Base-by-base conservation (phyloP, 2,329 filamentous ascomycete species). In the Aspergillus tanneri region DNA sequence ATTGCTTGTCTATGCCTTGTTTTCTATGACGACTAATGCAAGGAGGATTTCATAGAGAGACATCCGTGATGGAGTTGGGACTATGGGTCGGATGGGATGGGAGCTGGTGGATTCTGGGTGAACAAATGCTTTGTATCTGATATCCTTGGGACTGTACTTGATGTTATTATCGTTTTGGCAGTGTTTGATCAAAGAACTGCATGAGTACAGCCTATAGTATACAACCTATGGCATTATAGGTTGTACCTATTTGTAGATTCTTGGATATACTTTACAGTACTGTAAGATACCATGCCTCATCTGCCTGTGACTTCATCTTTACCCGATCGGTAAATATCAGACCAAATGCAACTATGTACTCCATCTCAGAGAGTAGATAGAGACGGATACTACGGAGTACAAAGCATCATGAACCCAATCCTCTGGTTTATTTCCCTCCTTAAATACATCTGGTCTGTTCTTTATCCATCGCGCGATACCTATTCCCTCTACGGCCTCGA, bases 401-500 rank as follows among this genome's bases (percentile, higher is more conserved):
- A 21, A 14, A 4, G 4, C 22, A 23, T 18, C 28, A 46, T 52
- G 48, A 43, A 49, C 5, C 28, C 43, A 28, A 34, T 46, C 34
- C 30, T 21, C 11, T 32, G 35, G 19, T 10, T 49, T 9, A 16
- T 62, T 24, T 36, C 39, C 39, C 24, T 42, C 8, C 7, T 42
- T 16, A 42, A 32, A 22, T 28, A 9, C 14, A 23, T 43, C 28
- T 14, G 34, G 8, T 10, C 11, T 4, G 4, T 42, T 18, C 7
- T 42, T 11, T 6, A 16, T 11, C 19, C 19, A 9, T 10, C 28
- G 5, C 11, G 4, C 4, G 11, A 4, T 37, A 46, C 4, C 40
- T 43, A 46, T 5, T 42, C 48, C 8, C n/a, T 49, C 41, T 82
- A 82, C 53, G 74, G 75, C 1, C 65, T 82, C 5, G 76, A 78